Base-by-base conservation (phyloP, 2,329 filamentous ascomycete species). In the Dothideomycetes sp. region DNA sequence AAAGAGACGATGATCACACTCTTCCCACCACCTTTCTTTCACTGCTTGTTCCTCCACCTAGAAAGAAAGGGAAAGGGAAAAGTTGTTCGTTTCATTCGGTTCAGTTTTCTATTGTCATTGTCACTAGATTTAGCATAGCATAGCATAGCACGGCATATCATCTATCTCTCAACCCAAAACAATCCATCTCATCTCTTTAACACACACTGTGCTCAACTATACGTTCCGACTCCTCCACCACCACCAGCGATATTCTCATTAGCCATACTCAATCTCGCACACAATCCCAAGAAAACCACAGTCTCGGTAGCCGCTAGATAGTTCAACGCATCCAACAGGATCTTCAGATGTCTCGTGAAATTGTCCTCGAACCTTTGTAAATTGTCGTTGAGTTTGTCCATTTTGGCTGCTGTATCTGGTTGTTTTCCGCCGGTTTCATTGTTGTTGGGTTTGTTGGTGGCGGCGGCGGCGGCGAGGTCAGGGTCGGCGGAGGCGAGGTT, bases 241-340 rank as follows among this genome's bases (percentile, higher is more conserved):
- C 52, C 52, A 42, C 40, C 50, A 9, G 47, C 41, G 1, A 56
- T 54, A 2, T 83, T 84, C 57, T 88, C 83, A 46, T 84, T 86
- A 10, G 84, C 85, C 45, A 82, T 85, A 53, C 82, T 88, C 54
- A 94, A 58, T 46, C 86, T 67, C 10, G 86, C 86, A 57, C 86
- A 94, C 12, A 98, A 68, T 49, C 88, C 89, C 47, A 96, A 66
- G 49, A 98, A 71, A 13, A 94, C 91, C 3, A 95, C 89, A 27
- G 91, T 96, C 67, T 98, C 91, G 0, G 91, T 96, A 0, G 91
- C 91, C 3, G 91, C 91, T 53, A 95, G 93, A 62, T 96, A 94
- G 53, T 98, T 96, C 47, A 98, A 71, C 46, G 86, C 89, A 58
- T 96, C 91, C 25, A 96, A 77, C 53, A 98, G 63, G 50, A 96